Evolutionary conservation across 805 yeast genomes (phyloP).

Genomic region (Cyberlindnera mississippiensis): DNA sequence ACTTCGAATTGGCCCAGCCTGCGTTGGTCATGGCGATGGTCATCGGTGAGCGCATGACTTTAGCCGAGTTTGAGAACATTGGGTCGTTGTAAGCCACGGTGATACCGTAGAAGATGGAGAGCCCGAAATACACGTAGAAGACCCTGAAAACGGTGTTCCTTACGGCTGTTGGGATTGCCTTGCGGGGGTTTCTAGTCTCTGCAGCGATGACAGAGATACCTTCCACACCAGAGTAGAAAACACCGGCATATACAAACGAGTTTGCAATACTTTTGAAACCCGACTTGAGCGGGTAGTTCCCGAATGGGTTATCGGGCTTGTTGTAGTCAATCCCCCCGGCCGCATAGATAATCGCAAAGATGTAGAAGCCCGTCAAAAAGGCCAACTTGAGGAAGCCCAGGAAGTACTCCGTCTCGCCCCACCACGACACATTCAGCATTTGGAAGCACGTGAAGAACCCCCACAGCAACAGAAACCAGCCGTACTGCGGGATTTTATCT

Average conservation of each 20-base stretch:
- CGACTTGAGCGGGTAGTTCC: constrained; percentile 33
- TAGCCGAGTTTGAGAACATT: constrained; percentile 32
- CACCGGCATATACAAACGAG: constrained; percentile 66
- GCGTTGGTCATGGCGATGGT: constrained; percentile 64
- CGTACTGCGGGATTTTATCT: constrained; percentile 49
- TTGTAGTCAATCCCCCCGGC: constrained; percentile 38
- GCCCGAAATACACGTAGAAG: constrained; percentile 56
- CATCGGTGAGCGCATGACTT: constrained; percentile 60
- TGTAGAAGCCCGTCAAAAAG: constrained; percentile 45
- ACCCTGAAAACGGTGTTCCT: constrained; percentile 64
- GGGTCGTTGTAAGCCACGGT: constrained; percentile 66
- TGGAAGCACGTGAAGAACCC: constrained; percentile 46
- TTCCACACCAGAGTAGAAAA: constrained; percentile 76
- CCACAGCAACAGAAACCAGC: constrained; percentile 53
- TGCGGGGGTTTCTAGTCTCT: constrained; percentile 66
- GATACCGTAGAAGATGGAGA: constrained; percentile 63
- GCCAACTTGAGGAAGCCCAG: constrained; percentile 46
- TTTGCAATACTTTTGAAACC: constrained; percentile 55
- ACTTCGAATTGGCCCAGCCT: constrained; percentile 62
- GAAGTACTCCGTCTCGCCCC: constrained; percentile 56
- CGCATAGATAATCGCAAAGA: constrained; percentile 44
- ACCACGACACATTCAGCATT: constrained; percentile 46
- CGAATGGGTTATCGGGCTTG: constrained; percentile 33
- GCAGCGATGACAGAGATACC: constrained; percentile 74
- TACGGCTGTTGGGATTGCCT: constrained; percentile 66